Evolutionary conservation across 2,329 filamentous ascomycete genomes (phyloP).

Genomic region (Alternaria metachromatica): DNA sequence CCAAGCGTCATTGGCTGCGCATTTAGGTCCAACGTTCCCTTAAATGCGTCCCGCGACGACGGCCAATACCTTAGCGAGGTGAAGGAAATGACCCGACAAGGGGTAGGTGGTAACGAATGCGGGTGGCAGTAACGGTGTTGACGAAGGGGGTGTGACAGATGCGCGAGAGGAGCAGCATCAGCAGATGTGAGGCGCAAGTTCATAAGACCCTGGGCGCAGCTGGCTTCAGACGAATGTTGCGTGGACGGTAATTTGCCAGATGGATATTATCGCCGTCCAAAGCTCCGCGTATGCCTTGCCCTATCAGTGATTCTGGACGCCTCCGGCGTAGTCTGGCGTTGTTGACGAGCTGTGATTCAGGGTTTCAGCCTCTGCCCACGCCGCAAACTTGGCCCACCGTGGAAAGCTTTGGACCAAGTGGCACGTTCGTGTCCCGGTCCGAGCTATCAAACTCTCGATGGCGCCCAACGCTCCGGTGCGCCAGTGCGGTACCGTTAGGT

Average conservation of each 20-base stretch:
- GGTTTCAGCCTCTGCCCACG: slow-evolving; percentile 39
- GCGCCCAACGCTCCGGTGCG: slow-evolving; percentile 28
- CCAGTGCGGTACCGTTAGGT: slow-evolving; percentile 23
- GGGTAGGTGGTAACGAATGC: slow-evolving; percentile 20
- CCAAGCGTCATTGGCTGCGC: slow-evolving; percentile 28
- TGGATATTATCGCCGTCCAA: background rate
- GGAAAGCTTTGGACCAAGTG: slow-evolving; percentile 21
- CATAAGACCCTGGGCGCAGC: slow-evolving; percentile 1
- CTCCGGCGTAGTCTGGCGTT: slow-evolving; percentile 8
- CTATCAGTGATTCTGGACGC: slow-evolving; percentile 22
- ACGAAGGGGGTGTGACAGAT: slow-evolving; percentile 22
- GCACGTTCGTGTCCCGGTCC: slow-evolving; percentile 31
- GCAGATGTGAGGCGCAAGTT: slow-evolving; percentile 10
- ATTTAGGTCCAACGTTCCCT: slow-evolving; percentile 25
- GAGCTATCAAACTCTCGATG: slow-evolving; percentile 22
- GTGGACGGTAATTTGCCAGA: slow-evolving; percentile 15
- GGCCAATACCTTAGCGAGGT: slow-evolving; percentile 29
- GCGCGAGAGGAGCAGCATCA: slow-evolving; percentile 23
- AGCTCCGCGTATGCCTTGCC: slow-evolving; percentile 7
- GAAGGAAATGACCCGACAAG: slow-evolving; percentile 35
- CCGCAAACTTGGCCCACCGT: slow-evolving; percentile 23
- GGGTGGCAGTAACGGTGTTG: slow-evolving; percentile 17
- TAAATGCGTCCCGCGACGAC: slow-evolving; percentile 29
- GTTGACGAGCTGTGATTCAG: slow-evolving; percentile 22
- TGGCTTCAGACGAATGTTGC: slow-evolving; percentile 8